Base-by-base conservation (phyloP, 2,329 filamentous ascomycete genomes). In the Colletotrichum sojae region DNA sequence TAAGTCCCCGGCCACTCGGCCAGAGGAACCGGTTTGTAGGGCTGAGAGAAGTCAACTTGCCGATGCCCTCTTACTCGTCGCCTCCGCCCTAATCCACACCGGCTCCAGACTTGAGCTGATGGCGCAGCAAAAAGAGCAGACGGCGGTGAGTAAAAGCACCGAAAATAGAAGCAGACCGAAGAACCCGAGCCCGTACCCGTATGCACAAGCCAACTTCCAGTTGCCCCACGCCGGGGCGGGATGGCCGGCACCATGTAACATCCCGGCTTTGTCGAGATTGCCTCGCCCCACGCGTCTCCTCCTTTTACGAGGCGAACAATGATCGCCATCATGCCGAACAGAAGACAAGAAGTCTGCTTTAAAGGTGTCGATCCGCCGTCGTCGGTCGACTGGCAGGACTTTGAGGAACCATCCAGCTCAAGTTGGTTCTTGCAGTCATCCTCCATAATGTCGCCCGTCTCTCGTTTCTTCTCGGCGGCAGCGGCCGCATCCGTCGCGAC, bases 221-320 rank as follows among this genome's bases (percentile, higher is more conserved):
- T 9, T 16, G 15, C 54, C 46, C 54, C 62, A 52, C 31, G 53
- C n/a, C 53, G 46, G 31, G 39, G 27, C 54, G 55, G 63, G 54
- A 48, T 65, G 63, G 22, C 55, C 54, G 62, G 54, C 54, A 53
- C 46, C 1, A 36, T 13, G 22, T 9, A 31, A 31, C 20, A 54
- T 61, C 49, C 63, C 56, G 40, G 63, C 36, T 43, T 6, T 40
- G 20, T 48, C 63, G 63, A 66, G 63, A 66, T 66, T 66, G 43
- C 27, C 43, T 10, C 36, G 56, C 63, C 40, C 63, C 56, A 66
- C 63, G 4, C n/a, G n/a, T 22, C 36, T 59, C 36, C 45, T 48
- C 18, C 16, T 61, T 36, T 61, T 61, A 62, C 56, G 63, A 65
- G 63, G 48, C 36, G 31, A 22, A 63, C n/a, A 16, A 51, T 55